Base-by-base conservation (phyloP, 345 rosid species). In the Rhodamnia rubescens region DNA sequence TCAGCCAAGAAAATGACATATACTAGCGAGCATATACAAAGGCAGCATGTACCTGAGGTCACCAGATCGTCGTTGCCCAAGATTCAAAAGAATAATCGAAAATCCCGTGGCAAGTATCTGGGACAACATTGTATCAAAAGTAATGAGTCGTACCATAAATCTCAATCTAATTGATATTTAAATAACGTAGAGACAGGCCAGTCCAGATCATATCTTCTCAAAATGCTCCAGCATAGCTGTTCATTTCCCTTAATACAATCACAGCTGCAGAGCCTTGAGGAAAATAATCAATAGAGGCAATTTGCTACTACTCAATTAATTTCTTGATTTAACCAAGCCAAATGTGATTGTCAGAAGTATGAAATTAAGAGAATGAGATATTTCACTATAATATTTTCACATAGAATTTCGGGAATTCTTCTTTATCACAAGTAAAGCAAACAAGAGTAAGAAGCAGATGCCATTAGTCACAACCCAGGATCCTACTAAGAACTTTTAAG, bases 61-160 rank as follows among this genome's bases (percentile, higher is more conserved):
- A 91, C 98, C 97, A 40, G 97, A 95, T 89, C 92, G 95, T 85
- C 95, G 91, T 86, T 89, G 89, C 88, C 98, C 97, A 88, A 94
- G 97, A 89, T 96, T 96, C 86, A 96, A 87, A 86, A 96, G 92
- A 86, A 96, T 95, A 82, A 94, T 86, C 53, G 91, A 86, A 87
- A 96, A 96, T 84, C 97, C 99, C 32, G 98, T 95, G 74, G 90
- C 97, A 50, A 95, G 93, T 90, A 96, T 89, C 98, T 96, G 94
- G 85, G n/a, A 61, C 55, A 53, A 84, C 55, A 59, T 51, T 21
- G 27, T 16, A 58, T 32, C 40, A n/a, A 61, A 59, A 47, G 24
- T 14, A 4, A 40, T 27, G 53, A 24, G 85, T 64, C 15, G 50
- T 13, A 27, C n/a, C 24, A 59, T 21, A 27, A 50, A 82, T 29